Conservation (phyloP, 352 stramenopile genomes). For the Bremia lactucae region DNA sequence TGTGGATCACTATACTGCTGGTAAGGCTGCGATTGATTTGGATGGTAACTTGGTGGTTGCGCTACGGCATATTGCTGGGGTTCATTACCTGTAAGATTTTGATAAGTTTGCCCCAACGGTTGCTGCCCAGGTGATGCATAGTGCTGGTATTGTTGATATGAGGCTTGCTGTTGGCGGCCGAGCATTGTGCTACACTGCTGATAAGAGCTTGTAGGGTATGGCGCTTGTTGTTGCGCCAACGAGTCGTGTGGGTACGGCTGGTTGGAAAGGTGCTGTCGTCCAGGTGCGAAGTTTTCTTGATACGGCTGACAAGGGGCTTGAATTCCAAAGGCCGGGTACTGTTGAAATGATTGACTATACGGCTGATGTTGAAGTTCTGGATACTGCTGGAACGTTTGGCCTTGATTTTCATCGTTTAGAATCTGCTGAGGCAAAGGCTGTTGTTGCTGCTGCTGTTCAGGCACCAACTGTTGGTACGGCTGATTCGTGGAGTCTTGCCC, state of each 20-base stretch:
- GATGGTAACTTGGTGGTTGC: conserved; percentile 2
- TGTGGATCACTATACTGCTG: conserved; percentile 8
- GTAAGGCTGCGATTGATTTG: conserved; percentile 3
- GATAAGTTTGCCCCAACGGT: conserved; percentile 3
- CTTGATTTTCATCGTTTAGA: not conserved
- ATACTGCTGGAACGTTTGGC: conserved; percentile 3
- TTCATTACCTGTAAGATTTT: not conserved
- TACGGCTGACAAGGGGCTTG: conserved; percentile 5
- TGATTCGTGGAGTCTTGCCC: conserved; percentile 15
- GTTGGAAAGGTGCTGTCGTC: conserved; percentile 10
- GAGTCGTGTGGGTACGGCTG: conserved; percentile 16
- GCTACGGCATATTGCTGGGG: conserved; percentile 3
- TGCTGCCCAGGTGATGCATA: conserved; percentile 7
- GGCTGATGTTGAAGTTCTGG: not conserved
- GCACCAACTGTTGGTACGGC: conserved; percentile 7
- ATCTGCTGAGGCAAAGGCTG: not conserved
- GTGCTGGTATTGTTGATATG: conserved; percentile 2
- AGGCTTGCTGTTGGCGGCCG: conserved; percentile 1
- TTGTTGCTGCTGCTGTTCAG: conserved; percentile 3
- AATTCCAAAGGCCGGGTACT: conserved; percentile 1
- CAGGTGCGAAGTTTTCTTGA: conserved; percentile 17
- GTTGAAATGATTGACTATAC: conserved; percentile 2
- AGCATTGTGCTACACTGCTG: conserved; percentile 1
- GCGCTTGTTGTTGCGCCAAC: not conserved
- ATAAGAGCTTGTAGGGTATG: conserved; percentile 1